Conservation (phyloP, 1,284 basidiomycete species). For the Fomitopsis pinicola region DNA sequence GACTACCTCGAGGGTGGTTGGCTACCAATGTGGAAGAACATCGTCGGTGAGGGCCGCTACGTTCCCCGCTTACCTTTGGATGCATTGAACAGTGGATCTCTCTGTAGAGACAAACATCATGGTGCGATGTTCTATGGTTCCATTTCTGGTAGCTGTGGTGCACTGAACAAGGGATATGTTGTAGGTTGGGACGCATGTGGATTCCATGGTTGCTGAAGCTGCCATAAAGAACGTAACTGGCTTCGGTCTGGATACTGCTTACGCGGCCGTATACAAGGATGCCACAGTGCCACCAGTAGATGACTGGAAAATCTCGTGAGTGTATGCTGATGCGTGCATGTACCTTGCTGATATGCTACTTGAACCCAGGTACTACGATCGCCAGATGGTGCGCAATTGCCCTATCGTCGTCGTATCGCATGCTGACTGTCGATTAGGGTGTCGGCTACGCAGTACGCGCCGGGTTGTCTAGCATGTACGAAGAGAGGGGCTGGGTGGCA, state of each 20-base stretch:
- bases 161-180: background rate
- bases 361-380: conserved; percentile 57
- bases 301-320: conserved; percentile 54
- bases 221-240: conserved; percentile 59
- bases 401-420: background rate
- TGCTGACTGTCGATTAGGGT: conserved; percentile 35
- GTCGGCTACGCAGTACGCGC: conserved; percentile 83
- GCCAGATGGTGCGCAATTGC: conserved; percentile 53
- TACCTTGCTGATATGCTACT: background rate
- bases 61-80: too few relatives aligned
- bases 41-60: conserved; percentile 48
- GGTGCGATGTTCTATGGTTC: conserved; percentile 27
- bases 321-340: background rate
- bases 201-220: conserved; percentile 78
- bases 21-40: conserved; percentile 90
- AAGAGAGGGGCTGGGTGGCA: conserved; percentile 71
- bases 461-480: conserved; percentile 68
- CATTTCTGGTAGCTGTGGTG: background rate
- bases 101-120: conserved; percentile 66
- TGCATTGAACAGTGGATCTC: background rate
- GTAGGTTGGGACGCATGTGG: conserved; percentile 75
- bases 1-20: conserved; percentile 79
- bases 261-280: conserved; percentile 75
- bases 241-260: conserved; percentile 66
- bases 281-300: conserved; percentile 62